phyloP scores from a whole-genome alignment of 1,139 yeast species.

The Chernovozyma aurita region DNA sequence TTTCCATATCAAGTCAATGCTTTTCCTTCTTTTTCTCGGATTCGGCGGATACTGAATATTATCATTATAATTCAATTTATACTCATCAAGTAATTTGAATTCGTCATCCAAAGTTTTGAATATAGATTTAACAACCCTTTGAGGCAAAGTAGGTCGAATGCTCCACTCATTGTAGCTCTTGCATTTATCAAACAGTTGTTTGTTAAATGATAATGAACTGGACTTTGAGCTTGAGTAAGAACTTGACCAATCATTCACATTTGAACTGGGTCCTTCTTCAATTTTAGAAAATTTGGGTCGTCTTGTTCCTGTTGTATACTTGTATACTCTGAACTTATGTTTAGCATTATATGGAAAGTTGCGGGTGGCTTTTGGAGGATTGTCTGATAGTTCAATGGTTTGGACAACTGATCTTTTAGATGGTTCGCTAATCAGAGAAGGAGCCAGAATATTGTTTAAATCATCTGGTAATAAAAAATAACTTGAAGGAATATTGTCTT shows the following conservation, averaged over 20 bases:
- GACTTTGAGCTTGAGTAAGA: neutral
- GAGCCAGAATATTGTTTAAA: too few relatives aligned
- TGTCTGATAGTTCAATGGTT: too few relatives aligned
- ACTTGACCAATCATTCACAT: neutral
- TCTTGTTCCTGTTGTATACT: neutral
- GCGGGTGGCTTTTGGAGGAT: too few relatives aligned
- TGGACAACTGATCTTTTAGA: too few relatives aligned
- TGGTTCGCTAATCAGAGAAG: too few relatives aligned
- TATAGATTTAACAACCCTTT: slow-evolving; percentile 14
- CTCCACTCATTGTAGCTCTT: too few relatives aligned
- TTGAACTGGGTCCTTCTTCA: too few relatives aligned
- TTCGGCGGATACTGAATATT: slow-evolving; percentile 1
- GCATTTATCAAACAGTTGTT: too few relatives aligned
- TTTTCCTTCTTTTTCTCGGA: slow-evolving; percentile 16
- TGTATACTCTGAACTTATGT: slow-evolving; percentile 5
- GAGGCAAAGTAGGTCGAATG: too few relatives aligned
- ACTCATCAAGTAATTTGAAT: slow-evolving; percentile 8
- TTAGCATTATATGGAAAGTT: too few relatives aligned
- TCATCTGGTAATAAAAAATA: neutral
- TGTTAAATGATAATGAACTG: too few relatives aligned
- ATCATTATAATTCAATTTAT: slow-evolving; percentile 1
- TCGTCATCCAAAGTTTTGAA: slow-evolving; percentile 16
- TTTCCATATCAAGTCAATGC: slow-evolving; percentile 25
- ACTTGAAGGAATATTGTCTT: neutral
- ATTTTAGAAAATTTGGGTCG: neutral